Conservation (phyloP, 495 filamentous ascomycete genomes). For the Cladorrhinum samala region DNA sequence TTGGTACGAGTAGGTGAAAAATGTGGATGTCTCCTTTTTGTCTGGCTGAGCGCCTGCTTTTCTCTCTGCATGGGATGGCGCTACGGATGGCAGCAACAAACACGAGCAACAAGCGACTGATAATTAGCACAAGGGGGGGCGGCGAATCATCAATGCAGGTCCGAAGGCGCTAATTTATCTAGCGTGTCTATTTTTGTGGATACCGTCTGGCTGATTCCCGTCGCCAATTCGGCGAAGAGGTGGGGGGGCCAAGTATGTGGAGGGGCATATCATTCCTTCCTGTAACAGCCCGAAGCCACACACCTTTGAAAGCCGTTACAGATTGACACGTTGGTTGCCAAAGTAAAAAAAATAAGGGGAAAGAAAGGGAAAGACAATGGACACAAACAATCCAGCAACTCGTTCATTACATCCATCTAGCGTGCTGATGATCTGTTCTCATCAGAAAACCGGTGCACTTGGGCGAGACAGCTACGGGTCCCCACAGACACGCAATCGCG, state of each 20-base stretch:
- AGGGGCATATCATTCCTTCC: too few species aligned
- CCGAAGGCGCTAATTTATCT: neutral
- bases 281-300: neutral
- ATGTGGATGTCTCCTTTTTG: constrained; percentile 1
- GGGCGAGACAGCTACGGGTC: too few species aligned
- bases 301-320: neutral
- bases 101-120: constrained; percentile 3
- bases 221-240: neutral
- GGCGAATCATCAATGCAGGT: constrained; percentile 10
- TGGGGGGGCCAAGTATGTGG: too few species aligned
- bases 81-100: neutral
- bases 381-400: too few species aligned
- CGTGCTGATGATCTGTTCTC: too few species aligned
- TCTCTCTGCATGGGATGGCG: neutral
- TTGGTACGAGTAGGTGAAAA: constrained; percentile 1
- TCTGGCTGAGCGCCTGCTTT: neutral
- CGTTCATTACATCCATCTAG: too few species aligned
- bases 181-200: constrained; percentile 8
- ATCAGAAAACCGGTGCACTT: too few species aligned
- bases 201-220: neutral
- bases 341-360: too few species aligned
- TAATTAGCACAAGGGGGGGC: constrained; percentile 9
- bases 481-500: constrained; percentile 9
- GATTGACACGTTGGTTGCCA: neutral
- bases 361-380: too few species aligned